Percentiles rank a stretch among this genome's conserved stretches.
These are phyloP conservation scores for Musa itinerans DNA, from an alignment of 176 grass and related monocot genomes.

Conservation along the genomic window DNA sequence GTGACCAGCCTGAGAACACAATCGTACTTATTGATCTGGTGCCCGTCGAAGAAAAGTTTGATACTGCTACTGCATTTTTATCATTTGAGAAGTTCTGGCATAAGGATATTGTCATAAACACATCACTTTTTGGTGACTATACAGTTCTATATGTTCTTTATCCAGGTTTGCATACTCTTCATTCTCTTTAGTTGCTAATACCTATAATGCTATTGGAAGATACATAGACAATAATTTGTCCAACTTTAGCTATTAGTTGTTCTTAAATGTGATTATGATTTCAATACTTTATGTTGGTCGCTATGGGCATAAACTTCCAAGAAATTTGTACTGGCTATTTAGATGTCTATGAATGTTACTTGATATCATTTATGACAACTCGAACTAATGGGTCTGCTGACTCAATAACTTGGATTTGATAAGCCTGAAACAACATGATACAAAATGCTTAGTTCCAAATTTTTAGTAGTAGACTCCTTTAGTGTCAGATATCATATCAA, in stretches of 20 bases:
- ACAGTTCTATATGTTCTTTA: constrained; percentile 87
- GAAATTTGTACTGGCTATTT: too few species aligned
- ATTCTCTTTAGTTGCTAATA: constrained; percentile 7
- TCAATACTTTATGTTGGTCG: not conserved
- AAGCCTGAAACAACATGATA: too few species aligned
- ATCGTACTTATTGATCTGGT: constrained; percentile 78
- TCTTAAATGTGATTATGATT: constrained; percentile 12
- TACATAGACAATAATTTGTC: not conserved
- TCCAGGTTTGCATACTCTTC: constrained; percentile 47
- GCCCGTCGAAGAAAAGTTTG: constrained; percentile 61
- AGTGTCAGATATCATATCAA: too few species aligned
- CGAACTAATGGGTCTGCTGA: not conserved
- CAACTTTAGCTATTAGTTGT: not conserved
- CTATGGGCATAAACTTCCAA: too few species aligned
- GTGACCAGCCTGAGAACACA: constrained; percentile 71
- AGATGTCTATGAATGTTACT: too few species aligned
- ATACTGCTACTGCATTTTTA: constrained; percentile 55
- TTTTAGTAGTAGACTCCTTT: too few species aligned
- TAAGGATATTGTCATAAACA: constrained; percentile 57
- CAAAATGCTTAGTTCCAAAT: too few species aligned
- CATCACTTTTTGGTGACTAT: constrained; percentile 62
- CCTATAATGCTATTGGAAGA: constrained; percentile 8
- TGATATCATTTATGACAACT: too few species aligned
- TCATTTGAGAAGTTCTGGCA: constrained; percentile 76
- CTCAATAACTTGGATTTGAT: too few species aligned